phyloP scores from a whole-genome alignment of 805 yeast genomes.

The Starmerella bacillaris region DNA sequence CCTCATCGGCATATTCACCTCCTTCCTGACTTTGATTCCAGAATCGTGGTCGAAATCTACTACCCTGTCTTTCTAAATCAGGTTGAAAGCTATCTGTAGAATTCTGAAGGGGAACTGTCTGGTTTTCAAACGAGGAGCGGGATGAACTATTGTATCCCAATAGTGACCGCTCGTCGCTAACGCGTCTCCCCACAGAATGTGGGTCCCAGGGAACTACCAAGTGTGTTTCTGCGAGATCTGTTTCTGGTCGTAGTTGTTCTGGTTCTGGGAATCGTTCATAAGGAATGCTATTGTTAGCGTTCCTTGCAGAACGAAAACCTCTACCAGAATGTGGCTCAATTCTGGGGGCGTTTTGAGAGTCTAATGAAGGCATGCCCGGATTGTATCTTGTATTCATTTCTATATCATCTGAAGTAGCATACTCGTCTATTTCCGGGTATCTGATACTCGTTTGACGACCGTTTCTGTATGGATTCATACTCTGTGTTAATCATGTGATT shows the following conservation, averaged over 20 bases:
- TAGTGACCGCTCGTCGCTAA: conserved; percentile 1
- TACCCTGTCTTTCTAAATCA: neutral
- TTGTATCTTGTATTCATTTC: no score
- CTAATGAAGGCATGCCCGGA: neutral
- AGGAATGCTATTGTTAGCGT: conserved; percentile 2
- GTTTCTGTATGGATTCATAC: conserved; percentile 10
- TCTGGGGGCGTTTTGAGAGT: no score
- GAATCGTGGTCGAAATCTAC: neutral
- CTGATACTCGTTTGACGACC: conserved; percentile 8
- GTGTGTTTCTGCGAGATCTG: conserved; percentile 1
- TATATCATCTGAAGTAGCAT: no score
- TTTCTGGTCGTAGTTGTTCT: conserved; percentile 1
- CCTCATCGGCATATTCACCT: conserved; percentile 18
- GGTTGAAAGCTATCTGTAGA: neutral
- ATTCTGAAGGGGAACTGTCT: neutral
- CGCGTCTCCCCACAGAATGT: neutral
- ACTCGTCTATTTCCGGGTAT: conserved; percentile 4
- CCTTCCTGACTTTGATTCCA: neutral
- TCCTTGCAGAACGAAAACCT: no score
- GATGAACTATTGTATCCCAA: neutral
- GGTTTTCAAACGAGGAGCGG: neutral
- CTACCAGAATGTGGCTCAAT: no score
- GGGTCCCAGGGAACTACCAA: conserved; percentile 10
- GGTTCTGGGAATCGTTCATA: conserved; percentile 5
- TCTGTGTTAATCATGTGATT: neutral